A percentile compares a stretch with the other conserved stretches of the same genome.
These are phyloP conservation scores for Aspergillus tamarii DNA, from an alignment of 2,329 filamentous ascomycete genomes.

Conservation along the genomic window DNA sequence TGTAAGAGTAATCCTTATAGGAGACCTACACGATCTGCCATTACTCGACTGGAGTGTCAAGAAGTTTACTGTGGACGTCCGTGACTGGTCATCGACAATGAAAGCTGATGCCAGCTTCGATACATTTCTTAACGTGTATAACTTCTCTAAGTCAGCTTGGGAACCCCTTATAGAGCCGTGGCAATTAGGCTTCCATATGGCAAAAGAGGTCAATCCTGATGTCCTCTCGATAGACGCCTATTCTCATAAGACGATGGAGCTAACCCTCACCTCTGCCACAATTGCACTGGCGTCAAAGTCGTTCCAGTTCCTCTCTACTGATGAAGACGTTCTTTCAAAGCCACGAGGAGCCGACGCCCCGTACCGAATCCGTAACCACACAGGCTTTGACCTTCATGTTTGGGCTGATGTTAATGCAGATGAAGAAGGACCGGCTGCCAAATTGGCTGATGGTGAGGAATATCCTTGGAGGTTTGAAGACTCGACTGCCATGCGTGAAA, in stretches of 20 bases:
- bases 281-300: conserved; percentile 94
- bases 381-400: conserved; percentile 85
- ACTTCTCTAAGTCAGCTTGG: conserved; percentile 98
- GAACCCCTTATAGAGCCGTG: conserved; percentile 95
- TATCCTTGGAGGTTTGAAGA: conserved; percentile 96
- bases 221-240: conserved; percentile 80
- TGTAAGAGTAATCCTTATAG: conserved; percentile 89
- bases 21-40: conserved; percentile 92
- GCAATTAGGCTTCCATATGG: conserved; percentile 89
- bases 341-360: conserved; percentile 89
- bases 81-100: conserved; percentile 88
- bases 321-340: conserved; percentile 91
- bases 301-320: conserved; percentile 81
- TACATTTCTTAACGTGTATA: conserved; percentile 95
- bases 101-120: conserved; percentile 89
- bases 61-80: conserved; percentile 79
- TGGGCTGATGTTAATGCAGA: conserved; percentile 78
- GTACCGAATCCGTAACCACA: conserved; percentile 93
- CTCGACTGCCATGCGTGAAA: conserved; percentile 94
- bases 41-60: conserved; percentile 94
- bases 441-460: conserved; percentile 85
- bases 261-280: conserved; percentile 89
- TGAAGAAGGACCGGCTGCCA: conserved; percentile 68
- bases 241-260: conserved; percentile 86
- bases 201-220: conserved; percentile 74